Evolutionary conservation across 257 asterid species (phyloP).

Genomic region (Primulina eburnea): DNA sequence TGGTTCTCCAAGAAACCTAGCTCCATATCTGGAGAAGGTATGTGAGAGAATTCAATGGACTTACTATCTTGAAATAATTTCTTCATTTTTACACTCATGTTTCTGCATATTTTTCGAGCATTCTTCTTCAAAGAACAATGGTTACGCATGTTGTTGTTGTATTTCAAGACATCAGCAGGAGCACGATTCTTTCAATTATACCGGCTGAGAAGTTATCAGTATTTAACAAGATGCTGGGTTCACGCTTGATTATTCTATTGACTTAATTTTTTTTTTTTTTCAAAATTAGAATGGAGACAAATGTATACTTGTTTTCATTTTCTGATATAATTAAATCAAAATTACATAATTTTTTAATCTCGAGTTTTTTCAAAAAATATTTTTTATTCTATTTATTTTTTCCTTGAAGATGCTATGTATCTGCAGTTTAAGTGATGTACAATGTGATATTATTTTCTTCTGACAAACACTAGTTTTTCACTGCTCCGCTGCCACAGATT

Average conservation of each 20-base stretch:
- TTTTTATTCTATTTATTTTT: slow-evolving; percentile 1
- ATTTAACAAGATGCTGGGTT: slow-evolving; percentile 10
- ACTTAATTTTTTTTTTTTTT: slow-evolving; percentile 1
- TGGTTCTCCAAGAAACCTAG: slow-evolving; percentile 84
- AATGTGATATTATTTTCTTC: not conserved
- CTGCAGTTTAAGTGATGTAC: slow-evolving; percentile 19
- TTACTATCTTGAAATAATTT: slow-evolving; percentile 4
- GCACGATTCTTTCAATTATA: slow-evolving; percentile 2
- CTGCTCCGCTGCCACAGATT: not conserved
- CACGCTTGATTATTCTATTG: slow-evolving; percentile 5
- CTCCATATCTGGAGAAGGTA: slow-evolving; percentile 91
- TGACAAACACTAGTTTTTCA: not conserved
- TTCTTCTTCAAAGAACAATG: slow-evolving; percentile 12
- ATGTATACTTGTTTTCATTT: not conserved
- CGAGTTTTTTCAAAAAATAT: not conserved
- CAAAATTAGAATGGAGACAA: slow-evolving; percentile 1
- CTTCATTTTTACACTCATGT: not conserved
- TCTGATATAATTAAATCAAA: not conserved
- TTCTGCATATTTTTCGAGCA: slow-evolving; percentile 8
- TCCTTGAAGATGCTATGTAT: slow-evolving; percentile 9
- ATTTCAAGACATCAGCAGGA: not conserved
- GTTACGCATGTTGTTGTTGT: slow-evolving; percentile 11
- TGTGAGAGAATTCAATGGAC: slow-evolving; percentile 36
- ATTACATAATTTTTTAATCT: not conserved
- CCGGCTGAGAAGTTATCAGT: slow-evolving; percentile 14